Evolutionary conservation across 306 rosid species (phyloP).

Genomic region (Alnus rubra): DNA sequence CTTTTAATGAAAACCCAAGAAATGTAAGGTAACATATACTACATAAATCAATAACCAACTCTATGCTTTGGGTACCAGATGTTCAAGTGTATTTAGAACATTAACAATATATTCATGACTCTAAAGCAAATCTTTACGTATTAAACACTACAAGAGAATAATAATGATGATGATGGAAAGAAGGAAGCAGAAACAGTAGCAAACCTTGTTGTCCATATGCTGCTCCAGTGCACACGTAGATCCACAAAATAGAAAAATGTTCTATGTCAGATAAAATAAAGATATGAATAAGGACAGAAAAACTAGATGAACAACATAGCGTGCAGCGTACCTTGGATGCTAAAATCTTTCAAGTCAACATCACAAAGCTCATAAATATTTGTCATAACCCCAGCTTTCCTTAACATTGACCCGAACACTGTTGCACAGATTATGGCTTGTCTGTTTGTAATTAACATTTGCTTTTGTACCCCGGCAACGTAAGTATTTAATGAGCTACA

Average conservation of each 20-base stretch:
- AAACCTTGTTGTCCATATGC: slow-evolving; percentile 81
- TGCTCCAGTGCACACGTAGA: slow-evolving; percentile 45
- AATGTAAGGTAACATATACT: background rate
- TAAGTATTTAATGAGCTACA: slow-evolving; percentile 85
- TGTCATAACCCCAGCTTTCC: slow-evolving; percentile 82
- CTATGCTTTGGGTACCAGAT: background rate
- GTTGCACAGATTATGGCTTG: slow-evolving; percentile 97
- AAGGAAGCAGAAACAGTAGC: slow-evolving; percentile 31
- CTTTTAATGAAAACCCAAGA: background rate
- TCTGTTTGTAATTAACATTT: slow-evolving; percentile 91
- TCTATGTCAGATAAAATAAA: slow-evolving; percentile 29
- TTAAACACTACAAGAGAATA: slow-evolving; percentile 2
- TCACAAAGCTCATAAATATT: slow-evolving; percentile 93
- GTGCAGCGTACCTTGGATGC: slow-evolving; percentile 73
- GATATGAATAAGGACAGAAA: slow-evolving; percentile 11
- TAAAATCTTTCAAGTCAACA: slow-evolving; percentile 96
- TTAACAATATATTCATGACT: background rate
- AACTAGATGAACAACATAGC: slow-evolving; percentile 10
- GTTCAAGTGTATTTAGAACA: background rate
- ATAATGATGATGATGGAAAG: background rate
- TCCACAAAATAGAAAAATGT: slow-evolving; percentile 20
- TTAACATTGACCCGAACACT: slow-evolving; percentile 84
- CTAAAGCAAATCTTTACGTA: background rate
- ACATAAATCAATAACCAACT: background rate
- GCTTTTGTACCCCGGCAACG: slow-evolving; percentile 81